Percentiles rank a stretch among this genome's conserved stretches.
These are phyloP conservation scores for Penicillium bialowiezense DNA, from an alignment of 495 filamentous ascomycete species.

Conservation along the genomic window DNA sequence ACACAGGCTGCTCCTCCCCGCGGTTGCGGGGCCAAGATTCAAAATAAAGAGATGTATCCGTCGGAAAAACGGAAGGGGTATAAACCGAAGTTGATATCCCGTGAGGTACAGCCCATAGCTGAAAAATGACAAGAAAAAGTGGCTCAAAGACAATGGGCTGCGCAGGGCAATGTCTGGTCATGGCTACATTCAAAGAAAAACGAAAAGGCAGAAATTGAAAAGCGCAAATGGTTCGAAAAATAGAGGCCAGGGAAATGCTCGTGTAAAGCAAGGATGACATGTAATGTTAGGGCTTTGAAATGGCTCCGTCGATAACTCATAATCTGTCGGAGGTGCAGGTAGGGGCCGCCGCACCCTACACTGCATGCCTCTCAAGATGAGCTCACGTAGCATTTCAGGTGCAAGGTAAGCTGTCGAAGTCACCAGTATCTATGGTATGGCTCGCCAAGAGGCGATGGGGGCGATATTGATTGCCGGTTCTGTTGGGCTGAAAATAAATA, in stretches of 20 bases:
- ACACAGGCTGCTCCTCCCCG: slow-evolving; percentile 11
- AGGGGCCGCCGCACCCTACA: slow-evolving; percentile 7
- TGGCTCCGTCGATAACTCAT: not conserved
- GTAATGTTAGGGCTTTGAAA: slow-evolving; percentile 4
- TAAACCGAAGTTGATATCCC: slow-evolving; percentile 33
- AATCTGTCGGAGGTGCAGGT: not conserved
- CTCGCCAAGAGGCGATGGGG: slow-evolving; percentile 1
- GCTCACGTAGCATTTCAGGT: not conserved
- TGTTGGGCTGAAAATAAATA: slow-evolving; percentile 5
- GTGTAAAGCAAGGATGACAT: not conserved
- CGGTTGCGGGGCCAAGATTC: slow-evolving; percentile 1
- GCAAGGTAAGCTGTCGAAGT: slow-evolving; percentile 1
- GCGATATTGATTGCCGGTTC: slow-evolving; percentile 20
- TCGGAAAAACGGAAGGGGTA: slow-evolving; percentile 28
- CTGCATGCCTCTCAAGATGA: not conserved
- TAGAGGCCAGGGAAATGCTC: not conserved
- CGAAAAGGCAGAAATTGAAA: not conserved
- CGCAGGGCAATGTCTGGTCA: not conserved
- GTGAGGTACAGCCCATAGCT: slow-evolving; percentile 28
- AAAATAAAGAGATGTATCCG: slow-evolving; percentile 23
- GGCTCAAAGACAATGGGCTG: slow-evolving; percentile 9
- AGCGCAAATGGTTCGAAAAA: no score
- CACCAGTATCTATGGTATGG: slow-evolving; percentile 1
- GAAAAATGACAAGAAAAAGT: slow-evolving; percentile 9
- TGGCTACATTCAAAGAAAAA: not conserved